A percentile compares a stretch with the other conserved stretches of the same genome.
Evolutionary conservation across 139 green algal species (phyloP).

Genomic region (Ettlia oleoabundans): DNA sequence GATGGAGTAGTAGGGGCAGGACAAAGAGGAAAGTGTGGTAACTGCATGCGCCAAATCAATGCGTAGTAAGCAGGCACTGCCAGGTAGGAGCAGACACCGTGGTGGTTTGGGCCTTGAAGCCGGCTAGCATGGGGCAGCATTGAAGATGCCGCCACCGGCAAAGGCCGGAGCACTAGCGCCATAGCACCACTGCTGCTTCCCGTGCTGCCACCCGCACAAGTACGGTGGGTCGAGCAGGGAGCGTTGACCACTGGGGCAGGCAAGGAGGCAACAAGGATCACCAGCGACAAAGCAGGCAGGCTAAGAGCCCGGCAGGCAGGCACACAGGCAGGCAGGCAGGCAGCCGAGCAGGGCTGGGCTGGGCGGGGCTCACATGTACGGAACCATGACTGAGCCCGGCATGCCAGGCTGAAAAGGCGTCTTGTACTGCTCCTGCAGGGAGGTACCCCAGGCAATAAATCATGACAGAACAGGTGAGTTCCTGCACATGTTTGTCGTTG

Average conservation of each 20-base stretch:
- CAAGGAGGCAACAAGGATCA: too few relatives aligned
- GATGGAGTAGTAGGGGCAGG: not conserved
- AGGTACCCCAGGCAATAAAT: not conserved
- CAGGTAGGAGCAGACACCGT: too few relatives aligned
- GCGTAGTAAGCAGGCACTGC: not conserved
- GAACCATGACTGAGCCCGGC: constrained; percentile 65
- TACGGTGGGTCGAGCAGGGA: too few relatives aligned
- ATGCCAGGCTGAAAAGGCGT: constrained; percentile 96
- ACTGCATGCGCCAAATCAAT: not conserved
- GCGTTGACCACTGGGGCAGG: too few relatives aligned
- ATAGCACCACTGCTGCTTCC: too few relatives aligned
- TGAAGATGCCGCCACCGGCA: too few relatives aligned
- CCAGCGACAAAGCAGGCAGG: too few relatives aligned
- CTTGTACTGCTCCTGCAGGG: constrained; percentile 80
- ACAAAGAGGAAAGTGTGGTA: not conserved
- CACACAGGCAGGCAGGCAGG: not conserved
- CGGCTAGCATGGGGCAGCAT: too few relatives aligned
- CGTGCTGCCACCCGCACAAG: not conserved
- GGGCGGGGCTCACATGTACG: constrained; percentile 37
- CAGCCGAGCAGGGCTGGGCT: not conserved
- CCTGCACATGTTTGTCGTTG: not conserved
- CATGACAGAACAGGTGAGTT: too few relatives aligned
- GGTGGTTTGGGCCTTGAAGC: too few relatives aligned
- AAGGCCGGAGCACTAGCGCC: not conserved
- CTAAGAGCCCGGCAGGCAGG: too few relatives aligned